A percentile compares a stretch with the other conserved stretches of the same genome.
phyloP scores from a whole-genome alignment of 2,329 filamentous ascomycete species.

The Pseudogymnoascus sp. region DNA sequence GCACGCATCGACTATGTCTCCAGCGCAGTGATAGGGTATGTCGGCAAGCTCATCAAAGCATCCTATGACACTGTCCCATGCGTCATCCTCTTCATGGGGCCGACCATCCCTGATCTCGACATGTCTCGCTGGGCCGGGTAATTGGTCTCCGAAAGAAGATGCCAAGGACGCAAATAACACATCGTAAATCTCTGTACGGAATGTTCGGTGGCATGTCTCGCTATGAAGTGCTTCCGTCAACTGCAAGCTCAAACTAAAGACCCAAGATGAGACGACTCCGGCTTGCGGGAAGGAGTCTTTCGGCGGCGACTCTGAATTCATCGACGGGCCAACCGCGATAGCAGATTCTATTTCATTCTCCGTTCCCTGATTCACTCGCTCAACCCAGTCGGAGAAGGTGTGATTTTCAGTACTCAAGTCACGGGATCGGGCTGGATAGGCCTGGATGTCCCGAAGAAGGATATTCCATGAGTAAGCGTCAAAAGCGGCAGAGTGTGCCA shows the following conservation, averaged over 20 bases:
- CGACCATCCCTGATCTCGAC: not conserved
- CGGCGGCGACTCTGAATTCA: not conserved
- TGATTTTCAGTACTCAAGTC: not conserved
- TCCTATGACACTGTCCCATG: not conserved
- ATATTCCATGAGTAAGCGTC: not conserved
- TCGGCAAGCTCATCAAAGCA: not conserved
- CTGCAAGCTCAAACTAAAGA: not conserved
- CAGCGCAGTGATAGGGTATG: not conserved
- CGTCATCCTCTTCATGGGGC: not conserved
- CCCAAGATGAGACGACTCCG: not conserved
- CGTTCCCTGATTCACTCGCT: not conserved
- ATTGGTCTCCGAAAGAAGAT: not conserved
- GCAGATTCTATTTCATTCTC: not conserved
- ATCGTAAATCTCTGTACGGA: not conserved
- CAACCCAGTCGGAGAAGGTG: not conserved
- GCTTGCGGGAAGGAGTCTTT: not conserved
- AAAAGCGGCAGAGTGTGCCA: not conserved
- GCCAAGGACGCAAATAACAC: not conserved
- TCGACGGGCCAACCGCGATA: not conserved
- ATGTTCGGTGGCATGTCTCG: not conserved
- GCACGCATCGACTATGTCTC: not conserved
- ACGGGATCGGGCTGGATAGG: not conserved
- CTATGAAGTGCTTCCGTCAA: not conserved
- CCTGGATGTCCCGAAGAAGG: not conserved
- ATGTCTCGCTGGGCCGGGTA: not conserved